Percentiles rank a stretch among this genome's conserved stretches.
These are phyloP conservation scores for Apiospora sp. DNA, from an alignment of 2,329 filamentous ascomycete species.

Conservation along the genomic window DNA sequence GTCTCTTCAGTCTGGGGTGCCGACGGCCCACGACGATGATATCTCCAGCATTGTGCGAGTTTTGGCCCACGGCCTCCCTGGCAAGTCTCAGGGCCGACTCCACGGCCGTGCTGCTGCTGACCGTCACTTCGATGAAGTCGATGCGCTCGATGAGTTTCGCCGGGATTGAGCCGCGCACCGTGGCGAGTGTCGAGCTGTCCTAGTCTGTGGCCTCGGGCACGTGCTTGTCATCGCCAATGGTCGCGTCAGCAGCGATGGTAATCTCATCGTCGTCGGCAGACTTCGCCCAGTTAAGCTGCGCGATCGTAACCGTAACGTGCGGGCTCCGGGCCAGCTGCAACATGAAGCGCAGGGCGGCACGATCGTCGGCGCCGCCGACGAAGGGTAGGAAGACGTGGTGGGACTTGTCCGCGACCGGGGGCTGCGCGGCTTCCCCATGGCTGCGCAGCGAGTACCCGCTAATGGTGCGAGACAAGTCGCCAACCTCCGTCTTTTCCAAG, in stretches of 20 bases:
- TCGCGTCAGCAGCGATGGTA: constrained; percentile 32
- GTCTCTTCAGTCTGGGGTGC: constrained; percentile 45
- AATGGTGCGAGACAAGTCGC: constrained; percentile 53
- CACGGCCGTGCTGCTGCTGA: constrained; percentile 49
- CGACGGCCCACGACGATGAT: constrained; percentile 72
- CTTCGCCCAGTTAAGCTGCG: constrained; percentile 58
- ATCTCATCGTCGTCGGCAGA: constrained; percentile 36
- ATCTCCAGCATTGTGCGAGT: constrained; percentile 72
- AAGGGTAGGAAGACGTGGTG: constrained; percentile 78
- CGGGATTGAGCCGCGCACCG: constrained; percentile 44
- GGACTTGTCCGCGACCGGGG: constrained; percentile 72
- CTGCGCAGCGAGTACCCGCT: constrained; percentile 69
- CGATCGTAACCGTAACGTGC: constrained; percentile 79
- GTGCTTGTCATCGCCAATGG: constrained; percentile 33
- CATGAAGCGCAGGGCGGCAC: constrained; percentile 79
- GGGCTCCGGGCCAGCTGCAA: constrained; percentile 84
- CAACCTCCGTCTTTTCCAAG: constrained; percentile 33
- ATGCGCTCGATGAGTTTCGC: constrained; percentile 45
- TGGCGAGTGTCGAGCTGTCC: constrained; percentile 46
- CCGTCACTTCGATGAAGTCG: constrained; percentile 58
- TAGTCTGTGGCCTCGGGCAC: constrained; percentile 43
- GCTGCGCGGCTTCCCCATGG: constrained; percentile 61
- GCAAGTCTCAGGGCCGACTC: constrained; percentile 61
- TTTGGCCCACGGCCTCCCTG: constrained; percentile 65
- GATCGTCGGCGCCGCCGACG: constrained; percentile 84